Evolutionary conservation across 768 basidiomycete species (phyloP), one percentile per base, ranked within the genome.

Genomic region (Suillus plorans): DNA sequence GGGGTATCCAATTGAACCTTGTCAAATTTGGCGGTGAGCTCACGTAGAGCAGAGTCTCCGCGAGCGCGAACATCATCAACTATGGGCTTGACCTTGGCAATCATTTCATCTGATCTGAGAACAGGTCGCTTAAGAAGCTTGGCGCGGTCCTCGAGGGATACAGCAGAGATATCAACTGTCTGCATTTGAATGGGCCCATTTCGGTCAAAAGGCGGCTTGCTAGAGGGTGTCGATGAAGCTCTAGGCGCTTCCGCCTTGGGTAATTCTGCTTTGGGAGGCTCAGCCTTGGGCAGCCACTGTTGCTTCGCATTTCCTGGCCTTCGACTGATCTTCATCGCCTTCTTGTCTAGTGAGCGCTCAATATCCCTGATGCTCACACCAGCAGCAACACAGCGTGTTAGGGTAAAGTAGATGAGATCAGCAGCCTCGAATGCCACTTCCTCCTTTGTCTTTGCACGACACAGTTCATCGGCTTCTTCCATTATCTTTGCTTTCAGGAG

Each of bases 381-480:
- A 5, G 87, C 83, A 55, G 90, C 85, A 25, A 93, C 82, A 72
- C 97, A 98, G 68, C 90, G 89, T 25, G 92, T 86, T 69, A 99
- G 77, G 1, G 91, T 86, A 73, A 99, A 99, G 80, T 99, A 99
- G 49, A 97, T 71, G 28, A 99, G 81, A 78, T 99, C 97, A 1
- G 96, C 97, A 8, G 95, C 93, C 77, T 99, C 97, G 66, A 96
- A 97, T 1, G 95, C 92, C 18, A 97, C 80, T 37, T 98, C 93
- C 57, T 91, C 88, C 72, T 85, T 86, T 2, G 86, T 86, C 69
- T 86, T 80, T 28, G 94, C 94, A 20, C 83, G 82, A 74, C 95
- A 97, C n/a, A 99, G 84, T 76, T 99, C 97, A 70, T 97, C 93
- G 0, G 97, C 97, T 75, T 99, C 97, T 77, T 99, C 97, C 89